Conservation (phyloP, 1,284 basidiomycete genomes). For the Ustilago esculenta region DNA sequence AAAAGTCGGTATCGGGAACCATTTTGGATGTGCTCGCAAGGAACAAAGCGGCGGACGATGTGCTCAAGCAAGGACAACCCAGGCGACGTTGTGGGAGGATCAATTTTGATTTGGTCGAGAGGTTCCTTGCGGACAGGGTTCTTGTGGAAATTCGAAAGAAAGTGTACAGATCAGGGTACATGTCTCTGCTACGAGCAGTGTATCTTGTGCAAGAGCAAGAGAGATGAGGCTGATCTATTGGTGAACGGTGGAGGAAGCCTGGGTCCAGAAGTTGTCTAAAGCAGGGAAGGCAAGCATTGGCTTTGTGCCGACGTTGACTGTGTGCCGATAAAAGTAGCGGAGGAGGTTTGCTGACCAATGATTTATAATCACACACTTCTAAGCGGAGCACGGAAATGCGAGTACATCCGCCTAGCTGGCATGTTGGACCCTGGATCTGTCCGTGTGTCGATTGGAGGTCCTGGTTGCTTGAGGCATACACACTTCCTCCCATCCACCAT, state of each 20-base stretch:
- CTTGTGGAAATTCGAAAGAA: neutral
- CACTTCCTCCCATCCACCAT: too few species aligned
- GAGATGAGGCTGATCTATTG: too few species aligned
- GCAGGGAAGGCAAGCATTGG: too few species aligned
- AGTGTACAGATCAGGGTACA: slow-evolving; percentile 1
- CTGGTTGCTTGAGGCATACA: too few species aligned
- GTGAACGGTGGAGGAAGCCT: too few species aligned
- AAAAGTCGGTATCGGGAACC: slow-evolving; percentile 53
- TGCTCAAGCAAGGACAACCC: neutral
- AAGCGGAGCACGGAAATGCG: too few species aligned
- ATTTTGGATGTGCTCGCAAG: slow-evolving; percentile 14
- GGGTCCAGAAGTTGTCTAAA: too few species aligned
- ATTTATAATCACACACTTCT: slow-evolving; percentile 27
- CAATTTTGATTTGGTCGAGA: neutral
- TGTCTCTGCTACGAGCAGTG: slow-evolving; percentile 6
- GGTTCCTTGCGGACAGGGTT: neutral
- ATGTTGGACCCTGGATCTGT: slow-evolving; percentile 31
- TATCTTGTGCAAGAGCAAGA: too few species aligned
- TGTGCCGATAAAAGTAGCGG: neutral
- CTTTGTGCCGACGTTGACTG: too few species aligned
- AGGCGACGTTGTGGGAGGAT: neutral
- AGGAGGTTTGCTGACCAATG: slow-evolving; percentile 5
- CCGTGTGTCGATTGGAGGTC: too few species aligned
- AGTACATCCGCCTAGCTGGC: too few species aligned
- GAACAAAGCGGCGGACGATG: neutral